Percentiles rank a stretch among this genome's conserved stretches.
These are phyloP conservation scores for Nannochloropsis gaditana DNA, from an alignment of 108 stramenopile genomes.

Conservation along the genomic window DNA sequence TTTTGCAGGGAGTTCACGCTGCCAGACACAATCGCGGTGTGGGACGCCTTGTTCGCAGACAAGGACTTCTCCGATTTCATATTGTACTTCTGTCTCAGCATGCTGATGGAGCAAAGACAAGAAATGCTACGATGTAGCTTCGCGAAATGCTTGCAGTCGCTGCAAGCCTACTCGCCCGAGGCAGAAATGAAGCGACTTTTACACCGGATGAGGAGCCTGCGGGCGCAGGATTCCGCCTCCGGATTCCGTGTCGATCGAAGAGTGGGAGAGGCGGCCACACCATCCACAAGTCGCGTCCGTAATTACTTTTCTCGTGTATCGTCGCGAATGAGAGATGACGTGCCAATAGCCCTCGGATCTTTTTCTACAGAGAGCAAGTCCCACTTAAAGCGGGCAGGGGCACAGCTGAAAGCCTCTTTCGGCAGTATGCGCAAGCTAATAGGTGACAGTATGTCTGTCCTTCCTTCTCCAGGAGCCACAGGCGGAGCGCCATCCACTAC, in stretches of 20 bases:
- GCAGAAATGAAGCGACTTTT: constrained; percentile 37
- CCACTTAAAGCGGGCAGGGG: background rate
- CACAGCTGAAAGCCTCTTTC: background rate
- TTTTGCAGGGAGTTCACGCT: constrained; percentile 88
- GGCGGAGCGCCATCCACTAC: background rate
- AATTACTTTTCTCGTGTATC: background rate
- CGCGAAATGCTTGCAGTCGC: constrained; percentile 39
- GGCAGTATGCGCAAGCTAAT: constrained; percentile 19
- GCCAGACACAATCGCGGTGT: constrained; percentile 89
- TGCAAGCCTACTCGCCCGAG: constrained; percentile 51
- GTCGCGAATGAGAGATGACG: background rate
- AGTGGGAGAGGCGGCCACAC: background rate
- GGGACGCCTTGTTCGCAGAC: constrained; percentile 89
- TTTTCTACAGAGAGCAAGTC: constrained; percentile 16
- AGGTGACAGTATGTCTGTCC: background rate
- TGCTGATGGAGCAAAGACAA: constrained; percentile 77
- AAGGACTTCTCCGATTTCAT: constrained; percentile 63
- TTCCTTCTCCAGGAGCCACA: background rate
- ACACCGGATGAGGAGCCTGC: constrained; percentile 29
- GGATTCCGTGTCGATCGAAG: background rate
- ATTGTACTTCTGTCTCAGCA: constrained; percentile 80
- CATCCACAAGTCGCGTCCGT: background rate
- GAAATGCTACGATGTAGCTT: constrained; percentile 65
- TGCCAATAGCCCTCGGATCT: background rate
- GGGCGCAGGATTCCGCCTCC: constrained; percentile 10